Evolutionary conservation across 2,329 filamentous ascomycete species (phyloP).

Genomic region (Dactylellina parvicollis): DNA sequence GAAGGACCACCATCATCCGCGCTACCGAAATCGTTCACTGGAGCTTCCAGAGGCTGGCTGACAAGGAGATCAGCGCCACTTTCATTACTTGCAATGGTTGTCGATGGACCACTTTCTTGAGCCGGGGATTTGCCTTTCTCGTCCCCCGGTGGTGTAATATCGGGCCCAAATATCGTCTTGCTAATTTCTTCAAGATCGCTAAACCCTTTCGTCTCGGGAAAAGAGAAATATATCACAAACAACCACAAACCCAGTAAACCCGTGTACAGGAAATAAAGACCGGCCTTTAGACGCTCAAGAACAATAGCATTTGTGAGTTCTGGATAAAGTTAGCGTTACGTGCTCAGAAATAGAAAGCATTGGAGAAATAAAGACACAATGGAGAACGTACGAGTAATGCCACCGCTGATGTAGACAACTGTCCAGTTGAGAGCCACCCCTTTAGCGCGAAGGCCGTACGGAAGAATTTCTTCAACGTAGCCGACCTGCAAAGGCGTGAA

Average conservation of each 20-base stretch:
- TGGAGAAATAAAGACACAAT: not conserved
- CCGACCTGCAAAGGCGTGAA: constrained; percentile 70
- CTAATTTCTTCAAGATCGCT: constrained; percentile 6
- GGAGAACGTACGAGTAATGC: constrained; percentile 7
- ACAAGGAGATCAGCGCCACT: too few relatives aligned
- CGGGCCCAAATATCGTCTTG: not conserved
- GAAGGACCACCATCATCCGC: too few relatives aligned
- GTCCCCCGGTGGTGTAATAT: not conserved
- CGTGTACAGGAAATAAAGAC: constrained; percentile 10
- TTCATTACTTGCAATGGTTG: too few relatives aligned
- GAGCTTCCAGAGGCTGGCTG: too few relatives aligned
- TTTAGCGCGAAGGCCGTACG: constrained; percentile 66
- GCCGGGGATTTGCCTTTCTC: too few relatives aligned
- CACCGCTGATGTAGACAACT: constrained; percentile 4
- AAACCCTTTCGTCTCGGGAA: constrained; percentile 21
- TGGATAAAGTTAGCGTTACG: not conserved
- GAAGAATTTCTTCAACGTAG: constrained; percentile 70
- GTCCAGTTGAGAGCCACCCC: constrained; percentile 51
- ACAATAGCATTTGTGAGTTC: constrained; percentile 1
- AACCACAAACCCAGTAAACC: not conserved
- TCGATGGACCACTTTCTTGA: too few relatives aligned
- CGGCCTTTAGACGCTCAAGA: not conserved
- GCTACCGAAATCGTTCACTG: too few relatives aligned
- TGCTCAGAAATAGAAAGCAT: not conserved
- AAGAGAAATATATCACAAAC: constrained; percentile 17